Conservation (phyloP, 805 yeast species). For the Starmera caribaea region DNA sequence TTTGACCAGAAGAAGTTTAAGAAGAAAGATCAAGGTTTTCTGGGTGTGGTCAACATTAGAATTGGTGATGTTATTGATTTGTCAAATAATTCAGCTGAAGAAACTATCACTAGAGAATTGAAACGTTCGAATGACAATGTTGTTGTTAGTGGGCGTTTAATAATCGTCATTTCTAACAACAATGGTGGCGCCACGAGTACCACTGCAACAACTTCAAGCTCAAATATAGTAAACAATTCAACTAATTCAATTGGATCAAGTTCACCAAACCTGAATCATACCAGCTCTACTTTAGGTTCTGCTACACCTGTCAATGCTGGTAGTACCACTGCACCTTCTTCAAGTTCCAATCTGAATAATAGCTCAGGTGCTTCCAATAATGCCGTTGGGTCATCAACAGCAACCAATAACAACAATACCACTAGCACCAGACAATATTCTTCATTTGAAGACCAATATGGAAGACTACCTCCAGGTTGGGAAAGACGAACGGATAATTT, state of each 20-base stretch:
- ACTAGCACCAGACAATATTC: slow-evolving; percentile 55
- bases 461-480: slow-evolving; percentile 98
- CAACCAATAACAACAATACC: slow-evolving; percentile 5
- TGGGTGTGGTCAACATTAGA: slow-evolving; percentile 90
- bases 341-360: slow-evolving; percentile 8
- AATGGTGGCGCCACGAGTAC: slow-evolving; percentile 7
- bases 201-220: slow-evolving; percentile 11
- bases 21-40: slow-evolving; percentile 95
- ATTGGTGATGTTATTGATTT: slow-evolving; percentile 83
- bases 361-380: slow-evolving; percentile 13
- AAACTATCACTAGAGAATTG: slow-evolving; percentile 86
- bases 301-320: slow-evolving; percentile 4
- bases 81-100: slow-evolving; percentile 37
- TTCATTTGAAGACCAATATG: slow-evolving; percentile 94
- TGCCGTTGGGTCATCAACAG: slow-evolving; percentile 16
- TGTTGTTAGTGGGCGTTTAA: slow-evolving; percentile 88
- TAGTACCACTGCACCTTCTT: slow-evolving; percentile 13
- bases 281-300: slow-evolving; percentile 8
- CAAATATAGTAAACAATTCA: slow-evolving; percentile 7
- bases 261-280: slow-evolving; percentile 7
- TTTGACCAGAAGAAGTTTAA: slow-evolving; percentile 97
- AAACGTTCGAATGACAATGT: slow-evolving; percentile 86
- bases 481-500: slow-evolving; percentile 96
- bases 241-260: slow-evolving; percentile 14
- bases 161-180: slow-evolving; percentile 58